Percentiles rank a stretch among this genome's conserved stretches.
Conservation (phyloP, 108 stramenopile genomes). For the Aurantiochytrium sp. region DNA sequence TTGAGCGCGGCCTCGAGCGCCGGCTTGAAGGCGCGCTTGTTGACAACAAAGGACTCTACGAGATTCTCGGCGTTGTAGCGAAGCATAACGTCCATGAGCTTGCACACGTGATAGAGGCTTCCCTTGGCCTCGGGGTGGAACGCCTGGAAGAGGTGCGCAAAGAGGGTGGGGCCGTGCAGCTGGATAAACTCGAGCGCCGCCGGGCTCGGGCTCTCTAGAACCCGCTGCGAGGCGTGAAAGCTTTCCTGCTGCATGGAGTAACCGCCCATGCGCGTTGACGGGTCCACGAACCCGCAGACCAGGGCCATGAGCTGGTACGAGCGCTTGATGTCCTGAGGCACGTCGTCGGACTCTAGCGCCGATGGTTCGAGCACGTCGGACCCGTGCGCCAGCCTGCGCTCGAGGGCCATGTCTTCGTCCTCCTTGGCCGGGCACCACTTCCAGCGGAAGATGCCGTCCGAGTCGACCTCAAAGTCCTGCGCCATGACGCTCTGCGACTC, state of each 20-base stretch:
- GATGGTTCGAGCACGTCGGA: background rate
- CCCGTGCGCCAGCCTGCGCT: background rate
- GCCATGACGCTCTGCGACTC: background rate
- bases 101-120: constrained; percentile 27
- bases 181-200: background rate
- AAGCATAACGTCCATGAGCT: constrained; percentile 1
- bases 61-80: background rate
- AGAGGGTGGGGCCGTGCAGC: background rate
- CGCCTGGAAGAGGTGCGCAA: background rate
- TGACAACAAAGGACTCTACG: background rate
- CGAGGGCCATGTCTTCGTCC: background rate
- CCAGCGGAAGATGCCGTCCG: background rate
- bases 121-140: background rate
- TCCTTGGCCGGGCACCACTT: background rate
- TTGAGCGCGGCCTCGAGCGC: background rate
- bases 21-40: constrained; percentile 7
- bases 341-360: background rate
- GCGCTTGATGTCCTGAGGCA: background rate
- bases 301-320: background rate
- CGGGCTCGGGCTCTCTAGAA: background rate
- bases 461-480: background rate
- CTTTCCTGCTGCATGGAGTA: background rate
- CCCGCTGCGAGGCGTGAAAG: background rate
- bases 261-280: background rate
- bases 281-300: background rate